Evolutionary conservation across 345 rosid species (phyloP).

Genomic region (Ceriops tagal): DNA sequence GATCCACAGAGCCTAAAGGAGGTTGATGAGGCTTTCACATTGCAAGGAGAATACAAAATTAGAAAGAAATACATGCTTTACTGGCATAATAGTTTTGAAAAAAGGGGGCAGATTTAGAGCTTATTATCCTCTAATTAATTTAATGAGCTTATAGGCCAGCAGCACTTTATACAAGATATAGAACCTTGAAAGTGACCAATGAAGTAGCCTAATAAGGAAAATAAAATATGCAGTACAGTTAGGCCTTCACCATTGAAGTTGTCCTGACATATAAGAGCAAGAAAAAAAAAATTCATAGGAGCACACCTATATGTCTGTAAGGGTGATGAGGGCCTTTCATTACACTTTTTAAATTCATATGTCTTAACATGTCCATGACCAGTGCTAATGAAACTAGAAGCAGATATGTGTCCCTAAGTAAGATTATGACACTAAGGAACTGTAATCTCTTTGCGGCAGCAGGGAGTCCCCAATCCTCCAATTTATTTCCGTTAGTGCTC

Average conservation of each 20-base stretch:
- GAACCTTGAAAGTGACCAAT: slow-evolving; percentile 3
- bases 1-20: slow-evolving; percentile 57
- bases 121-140: neutral
- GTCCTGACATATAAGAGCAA: neutral
- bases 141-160: neutral
- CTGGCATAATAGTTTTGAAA: slow-evolving; percentile 3
- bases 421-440: no score
- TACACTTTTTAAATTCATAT: no score
- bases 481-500: no score
- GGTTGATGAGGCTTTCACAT: slow-evolving; percentile 54
- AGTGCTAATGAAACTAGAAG: no score
- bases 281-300: neutral
- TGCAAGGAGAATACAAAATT: slow-evolving; percentile 11
- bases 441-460: no score
- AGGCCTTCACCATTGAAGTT: neutral
- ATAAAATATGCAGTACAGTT: slow-evolving; percentile 1
- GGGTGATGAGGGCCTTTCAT: no score
- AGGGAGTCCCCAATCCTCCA: no score
- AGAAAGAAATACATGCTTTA: slow-evolving; percentile 10
- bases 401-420: no score
- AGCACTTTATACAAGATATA: slow-evolving; percentile 7
- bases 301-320: neutral
- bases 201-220: slow-evolving; percentile 7
- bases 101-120: neutral
- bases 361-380: no score